phyloP scores from a whole-genome alignment of 2,329 filamentous ascomycete species.

The Thermomyces lanuginosus region DNA sequence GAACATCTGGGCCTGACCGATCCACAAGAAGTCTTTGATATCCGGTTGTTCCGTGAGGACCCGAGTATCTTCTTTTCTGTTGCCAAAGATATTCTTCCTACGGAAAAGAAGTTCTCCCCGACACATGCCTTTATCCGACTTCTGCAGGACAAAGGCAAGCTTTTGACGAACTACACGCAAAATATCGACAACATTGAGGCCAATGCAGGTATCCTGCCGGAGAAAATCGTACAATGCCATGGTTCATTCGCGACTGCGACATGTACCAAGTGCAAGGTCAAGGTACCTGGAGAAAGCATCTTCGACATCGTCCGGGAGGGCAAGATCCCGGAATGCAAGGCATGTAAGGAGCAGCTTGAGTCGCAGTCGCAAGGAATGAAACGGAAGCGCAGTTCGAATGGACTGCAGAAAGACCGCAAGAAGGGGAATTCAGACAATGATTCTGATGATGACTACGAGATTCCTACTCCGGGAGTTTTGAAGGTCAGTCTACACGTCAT shows the following conservation, averaged over 20 bases:
- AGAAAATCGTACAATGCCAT: constrained; percentile 88
- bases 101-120: constrained; percentile 64
- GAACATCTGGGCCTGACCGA: constrained; percentile 61
- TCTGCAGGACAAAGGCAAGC: constrained; percentile 71
- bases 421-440: constrained; percentile 39
- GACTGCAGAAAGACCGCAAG: constrained; percentile 36
- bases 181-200: constrained; percentile 96
- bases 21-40: constrained; percentile 92
- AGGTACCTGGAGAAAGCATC: constrained; percentile 59
- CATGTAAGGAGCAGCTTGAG: constrained; percentile 45
- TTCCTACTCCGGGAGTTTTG: constrained; percentile 63
- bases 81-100: constrained; percentile 76
- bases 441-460: constrained; percentile 44
- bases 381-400: constrained; percentile 37
- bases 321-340: constrained; percentile 59
- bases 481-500: constrained; percentile 30
- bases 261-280: constrained; percentile 65
- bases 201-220: constrained; percentile 61
- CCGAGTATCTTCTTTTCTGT: constrained; percentile 82
- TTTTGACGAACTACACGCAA: constrained; percentile 94
- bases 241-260: constrained; percentile 87
- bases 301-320: constrained; percentile 64
- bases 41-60: constrained; percentile 68
- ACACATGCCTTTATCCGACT: constrained; percentile 89
- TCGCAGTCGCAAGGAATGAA: constrained; percentile 33